Base-by-base conservation (phyloP, 352 stramenopile species). In the Phytophthora boehmeriae region DNA sequence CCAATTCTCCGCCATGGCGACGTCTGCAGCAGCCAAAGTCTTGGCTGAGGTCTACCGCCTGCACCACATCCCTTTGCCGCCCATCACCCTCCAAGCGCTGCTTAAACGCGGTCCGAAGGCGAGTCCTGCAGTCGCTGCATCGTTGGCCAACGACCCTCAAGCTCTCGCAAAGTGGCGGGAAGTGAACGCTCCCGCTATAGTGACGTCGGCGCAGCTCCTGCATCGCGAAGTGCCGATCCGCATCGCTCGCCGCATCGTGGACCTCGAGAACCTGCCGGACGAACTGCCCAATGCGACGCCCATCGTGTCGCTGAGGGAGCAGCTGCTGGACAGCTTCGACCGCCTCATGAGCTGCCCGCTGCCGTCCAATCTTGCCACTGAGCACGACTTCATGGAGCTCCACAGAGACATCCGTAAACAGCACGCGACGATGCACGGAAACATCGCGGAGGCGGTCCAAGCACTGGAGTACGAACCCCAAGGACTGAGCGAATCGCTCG, bases 181-280 rank as follows among this genome's bases (percentile, higher is more conserved):
- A 30, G 64, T 73, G 52, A 91, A 94, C 56, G 75, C 73, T 5
- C 78, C 79, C 49, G 63, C 75, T 47, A 92, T 94, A 52, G 78
- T 94, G 41, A 87, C 84, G 71, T 92, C 83, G 41, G 85, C 82
- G 62, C 83, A 92, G 59, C 63, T 89, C 20, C 67, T 94, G 65
- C 85, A 94, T 54, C 79, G 77, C 34, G 83, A 94, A 50, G 85
- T 89, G 41, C 85, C 85, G 17, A 94, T 94, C 65, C 85, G 85
- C 16, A 72, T 94, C 46, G 83, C 85, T 22, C 79, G 86, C 11
- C 86, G 86, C 41, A 90, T 94, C 45, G 86, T 94, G 36, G 86
- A 94, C 66, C 66, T 94, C 6, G 86, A 94, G 63, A 94, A 92
- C 59, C 59, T 94, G 36, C 83, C 85, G 38, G 80, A 80, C 35